Percentiles rank a stretch among this genome's conserved stretches.
phyloP scores from a whole-genome alignment of 352 stramenopile genomes.

The Phytopythium helicoides region DNA sequence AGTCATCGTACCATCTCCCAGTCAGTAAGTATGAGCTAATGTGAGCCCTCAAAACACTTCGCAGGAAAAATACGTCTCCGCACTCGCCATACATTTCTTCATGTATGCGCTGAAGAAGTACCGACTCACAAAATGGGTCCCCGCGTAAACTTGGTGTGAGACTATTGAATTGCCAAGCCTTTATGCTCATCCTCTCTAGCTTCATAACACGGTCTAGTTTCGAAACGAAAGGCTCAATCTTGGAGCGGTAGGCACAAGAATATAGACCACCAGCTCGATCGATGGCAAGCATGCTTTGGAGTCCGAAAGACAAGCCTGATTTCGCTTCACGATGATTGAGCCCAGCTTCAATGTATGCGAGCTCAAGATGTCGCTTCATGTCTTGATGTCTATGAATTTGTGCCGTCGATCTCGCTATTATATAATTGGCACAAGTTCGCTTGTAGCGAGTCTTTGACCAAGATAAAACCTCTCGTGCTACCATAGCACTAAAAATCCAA shows the following conservation, averaged over 20 bases:
- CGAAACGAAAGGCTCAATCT: slow-evolving; percentile 31
- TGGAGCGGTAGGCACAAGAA: slow-evolving; percentile 25
- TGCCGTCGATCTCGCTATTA: slow-evolving; percentile 17
- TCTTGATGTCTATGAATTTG: slow-evolving; percentile 20
- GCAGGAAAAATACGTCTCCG: slow-evolving; percentile 52
- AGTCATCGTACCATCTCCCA: slow-evolving; percentile 20
- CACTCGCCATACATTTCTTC: slow-evolving; percentile 36
- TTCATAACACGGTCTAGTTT: slow-evolving; percentile 47
- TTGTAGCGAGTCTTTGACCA: slow-evolving; percentile 23
- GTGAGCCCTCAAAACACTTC: slow-evolving; percentile 48
- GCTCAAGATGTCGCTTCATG: slow-evolving; percentile 22
- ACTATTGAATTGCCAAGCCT: slow-evolving; percentile 53
- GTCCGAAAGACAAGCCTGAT: slow-evolving; percentile 2
- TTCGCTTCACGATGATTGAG: neutral
- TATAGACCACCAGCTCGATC: slow-evolving; percentile 26
- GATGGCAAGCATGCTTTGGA: slow-evolving; percentile 33
- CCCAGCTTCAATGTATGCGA: slow-evolving; percentile 22
- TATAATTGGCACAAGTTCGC: slow-evolving; percentile 26
- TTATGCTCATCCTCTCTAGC: slow-evolving; percentile 62
- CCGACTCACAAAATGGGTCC: slow-evolving; percentile 43
- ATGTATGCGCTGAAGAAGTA: slow-evolving; percentile 58
- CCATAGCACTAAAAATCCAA: slow-evolving; percentile 27
- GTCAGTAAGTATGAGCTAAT: slow-evolving; percentile 36
- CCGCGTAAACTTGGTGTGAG: slow-evolving; percentile 29
- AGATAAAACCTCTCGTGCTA: slow-evolving; percentile 17